phyloP scores from a whole-genome alignment of 208 protist genomes.

The Trichomonas tenax region DNA sequence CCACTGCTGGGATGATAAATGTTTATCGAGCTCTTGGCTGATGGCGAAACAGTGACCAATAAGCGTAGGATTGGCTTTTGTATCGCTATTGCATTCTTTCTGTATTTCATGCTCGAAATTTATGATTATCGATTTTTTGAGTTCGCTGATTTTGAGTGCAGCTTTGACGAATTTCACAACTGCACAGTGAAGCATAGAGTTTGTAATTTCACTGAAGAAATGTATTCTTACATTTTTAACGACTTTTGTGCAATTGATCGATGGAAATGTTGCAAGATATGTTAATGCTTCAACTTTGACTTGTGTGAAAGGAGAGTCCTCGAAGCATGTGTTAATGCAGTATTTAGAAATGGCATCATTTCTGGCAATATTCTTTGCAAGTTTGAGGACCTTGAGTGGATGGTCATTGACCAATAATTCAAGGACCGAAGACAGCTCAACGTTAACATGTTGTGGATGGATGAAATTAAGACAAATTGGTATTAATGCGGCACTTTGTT shows the following conservation, averaged over 20 bases:
- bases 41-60: not conserved
- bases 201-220: not conserved
- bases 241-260: not conserved
- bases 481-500: not conserved
- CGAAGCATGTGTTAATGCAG: not conserved
- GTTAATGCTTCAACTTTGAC: not conserved
- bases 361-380: not conserved
- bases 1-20: not conserved
- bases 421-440: not conserved
- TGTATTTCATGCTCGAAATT: not conserved
- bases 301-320: not conserved
- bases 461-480: not conserved
- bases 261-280: not conserved
- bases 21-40: not conserved
- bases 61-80: not conserved
- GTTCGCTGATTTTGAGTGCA: not conserved
- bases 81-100: not conserved
- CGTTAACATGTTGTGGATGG: not conserved
- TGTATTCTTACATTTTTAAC: not conserved
- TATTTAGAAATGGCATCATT: not conserved
- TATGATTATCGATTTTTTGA: not conserved
- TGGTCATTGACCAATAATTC: not conserved
- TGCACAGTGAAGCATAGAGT: not conserved
- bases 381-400: not conserved
- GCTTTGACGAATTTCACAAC: not conserved